Percentiles rank a stretch among this genome's conserved stretches.
phyloP scores from a whole-genome alignment of 495 filamentous ascomycete genomes.

The Penicillium cinerascens region DNA sequence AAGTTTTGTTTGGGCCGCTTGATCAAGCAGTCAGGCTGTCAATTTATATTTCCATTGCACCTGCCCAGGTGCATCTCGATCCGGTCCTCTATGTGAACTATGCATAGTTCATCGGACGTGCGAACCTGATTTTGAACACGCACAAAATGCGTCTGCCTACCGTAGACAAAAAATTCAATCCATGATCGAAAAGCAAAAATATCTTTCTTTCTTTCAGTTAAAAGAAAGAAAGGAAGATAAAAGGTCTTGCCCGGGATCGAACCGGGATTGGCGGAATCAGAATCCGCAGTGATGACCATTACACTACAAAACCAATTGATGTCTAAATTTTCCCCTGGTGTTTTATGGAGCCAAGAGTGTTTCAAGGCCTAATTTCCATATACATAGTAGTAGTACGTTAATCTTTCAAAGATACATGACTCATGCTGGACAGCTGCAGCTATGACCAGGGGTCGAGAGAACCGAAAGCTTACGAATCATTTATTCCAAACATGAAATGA shows the following conservation, averaged over 20 bases:
- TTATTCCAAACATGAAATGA: neutral
- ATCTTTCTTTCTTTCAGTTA: neutral
- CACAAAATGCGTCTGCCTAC: too few relatives aligned
- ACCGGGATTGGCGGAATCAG: constrained; percentile 39
- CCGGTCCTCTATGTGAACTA: too few relatives aligned
- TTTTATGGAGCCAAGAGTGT: neutral
- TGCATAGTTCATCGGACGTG: too few relatives aligned
- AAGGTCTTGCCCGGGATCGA: constrained; percentile 40
- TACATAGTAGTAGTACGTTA: too few relatives aligned
- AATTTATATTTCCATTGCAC: neutral
- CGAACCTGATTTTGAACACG: too few relatives aligned
- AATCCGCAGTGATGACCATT: constrained; percentile 30
- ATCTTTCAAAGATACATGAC: neutral
- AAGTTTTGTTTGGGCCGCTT: too few relatives aligned
- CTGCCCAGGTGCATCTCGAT: too few relatives aligned
- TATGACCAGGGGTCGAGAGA: neutral
- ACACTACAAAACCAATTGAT: neutral
- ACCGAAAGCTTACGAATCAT: neutral
- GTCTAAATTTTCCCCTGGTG: neutral
- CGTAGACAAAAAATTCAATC: too few relatives aligned
- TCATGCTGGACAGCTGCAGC: neutral
- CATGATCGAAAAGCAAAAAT: neutral
- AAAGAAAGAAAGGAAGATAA: constrained; percentile 1
- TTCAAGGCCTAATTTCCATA: neutral
- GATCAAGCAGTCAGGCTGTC: neutral